Evolutionary conservation across 371 early-diverging fungal genomes (phyloP).

Genomic region (Mortierella sp.): DNA sequence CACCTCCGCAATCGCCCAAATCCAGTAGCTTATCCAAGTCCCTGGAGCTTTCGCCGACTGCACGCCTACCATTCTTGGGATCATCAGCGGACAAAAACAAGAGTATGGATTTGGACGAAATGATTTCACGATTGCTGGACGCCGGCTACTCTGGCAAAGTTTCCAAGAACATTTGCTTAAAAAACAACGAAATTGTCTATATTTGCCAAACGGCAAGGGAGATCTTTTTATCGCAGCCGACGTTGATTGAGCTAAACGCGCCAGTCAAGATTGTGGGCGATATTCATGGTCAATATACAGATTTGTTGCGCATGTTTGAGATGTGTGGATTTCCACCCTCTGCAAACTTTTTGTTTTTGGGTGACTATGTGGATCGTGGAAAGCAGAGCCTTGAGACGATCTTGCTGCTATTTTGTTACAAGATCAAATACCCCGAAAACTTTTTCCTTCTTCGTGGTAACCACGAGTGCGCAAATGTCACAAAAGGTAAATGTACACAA

Average conservation of each 20-base stretch:
- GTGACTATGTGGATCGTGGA: slow-evolving; percentile 99
- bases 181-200: slow-evolving; percentile 88
- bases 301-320: slow-evolving; percentile 93
- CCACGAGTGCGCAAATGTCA: slow-evolving; percentile 98
- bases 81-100: slow-evolving; percentile 47
- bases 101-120: slow-evolving; percentile 85
- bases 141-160: slow-evolving; percentile 84
- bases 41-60: slow-evolving; percentile 44
- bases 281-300: slow-evolving; percentile 96
- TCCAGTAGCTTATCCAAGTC: slow-evolving; percentile 21
- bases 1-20: slow-evolving; percentile 39
- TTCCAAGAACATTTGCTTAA: slow-evolving; percentile 81
- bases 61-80: slow-evolving; percentile 45
- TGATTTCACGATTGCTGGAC: slow-evolving; percentile 85
- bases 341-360: slow-evolving; percentile 95
- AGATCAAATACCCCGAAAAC: slow-evolving; percentile 97
- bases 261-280: slow-evolving; percentile 98
- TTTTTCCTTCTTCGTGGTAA: slow-evolving; percentile 98
- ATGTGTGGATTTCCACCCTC: slow-evolving; percentile 93
- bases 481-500: slow-evolving; percentile 72
- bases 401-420: slow-evolving; percentile 94
- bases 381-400: slow-evolving; percentile 98
- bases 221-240: slow-evolving; percentile 94
- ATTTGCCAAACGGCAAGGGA: slow-evolving; percentile 92
- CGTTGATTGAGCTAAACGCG: slow-evolving; percentile 95